Base-by-base conservation (phyloP, 2,329 filamentous ascomycete genomes). In the Venturia asperata region DNA sequence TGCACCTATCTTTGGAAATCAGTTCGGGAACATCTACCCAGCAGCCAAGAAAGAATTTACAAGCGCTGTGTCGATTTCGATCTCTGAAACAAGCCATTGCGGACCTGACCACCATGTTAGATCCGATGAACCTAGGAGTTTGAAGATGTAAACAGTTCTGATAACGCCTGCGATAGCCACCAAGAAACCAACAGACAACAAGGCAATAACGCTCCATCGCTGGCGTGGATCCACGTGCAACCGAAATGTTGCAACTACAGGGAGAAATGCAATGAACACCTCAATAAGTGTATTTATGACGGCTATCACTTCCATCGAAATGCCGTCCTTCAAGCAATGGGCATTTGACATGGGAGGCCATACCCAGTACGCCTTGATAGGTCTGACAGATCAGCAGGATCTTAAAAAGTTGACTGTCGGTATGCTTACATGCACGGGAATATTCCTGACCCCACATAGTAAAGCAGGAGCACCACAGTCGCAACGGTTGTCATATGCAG, bases 41-140 rank as follows among this genome's bases (percentile, higher is more conserved):
- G 39, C 15, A 45, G 2, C 9, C 10, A 17, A 3, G 27, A n/a
- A 39, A 34, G 24, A 30, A 60, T 77, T 70, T 69, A 79, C 77
- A 19, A 81, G 74, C 9, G 77, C 78, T 6, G 80, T 66, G 66
- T 80, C 77, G 10, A 80, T 77, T 68, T 81, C 79, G 2, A 81
- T 74, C 0, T 77, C 75, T 3, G 78, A 76, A 55, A 73, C 74
- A 24, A 80, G 79, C 77, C 78, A 81, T 0, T 80, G 70, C 5
- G 77, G 76, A 70, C 77, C 79, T 5, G 76, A 72, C 62, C 73
- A 77, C 79, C 78, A 80, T 2, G 77, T 79, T 64, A 74, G 72
- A 63, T 81, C 79, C 66, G 76, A 79, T 64, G 72, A 76, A 3
- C 67, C 69, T 6, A 79, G 71, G 4, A 80, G 67, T n/a, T 73